Conservation (phyloP, 2,329 filamentous ascomycete species). For the Phialocephala sp. region DNA sequence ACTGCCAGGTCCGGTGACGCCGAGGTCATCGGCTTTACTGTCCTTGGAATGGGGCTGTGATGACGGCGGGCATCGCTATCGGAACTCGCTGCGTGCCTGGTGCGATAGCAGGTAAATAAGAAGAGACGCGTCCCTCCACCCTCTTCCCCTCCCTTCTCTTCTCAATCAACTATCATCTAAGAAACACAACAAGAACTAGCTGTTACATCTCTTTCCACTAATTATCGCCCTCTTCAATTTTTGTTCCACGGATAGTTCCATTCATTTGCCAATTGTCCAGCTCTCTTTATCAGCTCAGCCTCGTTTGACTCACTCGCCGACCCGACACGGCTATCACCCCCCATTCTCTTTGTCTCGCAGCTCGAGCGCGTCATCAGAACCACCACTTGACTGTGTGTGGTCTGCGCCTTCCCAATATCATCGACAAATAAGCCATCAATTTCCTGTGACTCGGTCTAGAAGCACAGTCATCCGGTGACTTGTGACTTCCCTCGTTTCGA, state of each 20-base stretch:
- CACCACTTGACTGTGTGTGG: constrained; percentile 38
- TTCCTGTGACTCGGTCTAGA: constrained; percentile 24
- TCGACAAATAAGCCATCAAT: constrained; percentile 13
- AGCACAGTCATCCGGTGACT: constrained; percentile 34
- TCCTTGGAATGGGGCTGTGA: constrained; percentile 13
- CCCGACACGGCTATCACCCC: constrained; percentile 18
- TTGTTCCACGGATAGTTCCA: constrained; percentile 30
- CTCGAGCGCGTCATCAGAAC: constrained; percentile 20
- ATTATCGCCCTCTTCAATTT: constrained; percentile 12
- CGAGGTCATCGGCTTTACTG: constrained; percentile 18
- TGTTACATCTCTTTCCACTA: constrained; percentile 6
- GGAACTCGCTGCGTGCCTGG: constrained; percentile 12
- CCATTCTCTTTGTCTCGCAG: constrained; percentile 28
- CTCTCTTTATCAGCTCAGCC: constrained; percentile 26
- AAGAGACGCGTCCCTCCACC: constrained; percentile 15
- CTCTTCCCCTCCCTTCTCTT: constrained; percentile 14
- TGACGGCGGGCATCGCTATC: constrained; percentile 7
- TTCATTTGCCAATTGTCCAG: constrained; percentile 34
- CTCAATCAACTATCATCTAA: constrained; percentile 20
- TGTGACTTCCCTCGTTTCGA: constrained; percentile 33
- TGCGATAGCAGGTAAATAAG: constrained; percentile 19
- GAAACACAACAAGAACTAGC: constrained; percentile 10
- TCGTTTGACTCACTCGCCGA: constrained; percentile 35
- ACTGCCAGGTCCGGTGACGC: constrained; percentile 19
- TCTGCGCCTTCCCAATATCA: constrained; percentile 25